Percentiles rank a stretch among this genome's conserved stretches.
Conservation (phyloP, 352 stramenopile genomes). For the Peronospora farinosa region DNA sequence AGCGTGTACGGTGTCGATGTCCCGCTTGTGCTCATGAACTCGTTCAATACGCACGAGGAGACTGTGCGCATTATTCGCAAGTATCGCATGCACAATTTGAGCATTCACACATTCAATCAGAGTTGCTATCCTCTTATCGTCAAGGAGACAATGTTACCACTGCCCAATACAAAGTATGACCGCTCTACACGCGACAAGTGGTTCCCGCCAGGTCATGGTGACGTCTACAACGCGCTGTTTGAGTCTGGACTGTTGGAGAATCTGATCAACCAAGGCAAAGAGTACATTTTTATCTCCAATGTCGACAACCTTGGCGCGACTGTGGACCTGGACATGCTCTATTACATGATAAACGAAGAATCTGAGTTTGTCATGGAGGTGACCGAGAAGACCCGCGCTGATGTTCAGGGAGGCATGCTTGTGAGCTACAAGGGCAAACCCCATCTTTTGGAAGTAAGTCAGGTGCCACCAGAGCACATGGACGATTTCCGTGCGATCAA, state of each 20-base stretch:
- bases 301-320: constrained; percentile 98
- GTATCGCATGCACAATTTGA: constrained; percentile 94
- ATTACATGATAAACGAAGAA: constrained; percentile 96
- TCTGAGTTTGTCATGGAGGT: constrained; percentile 99
- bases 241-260: constrained; percentile 94
- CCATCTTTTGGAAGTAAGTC: constrained; percentile 95
- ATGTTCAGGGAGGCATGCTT: constrained; percentile 87
- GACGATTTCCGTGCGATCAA: constrained; percentile 90
- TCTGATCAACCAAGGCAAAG: constrained; percentile 93
- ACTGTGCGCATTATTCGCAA: constrained; percentile 96
- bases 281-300: constrained; percentile 99
- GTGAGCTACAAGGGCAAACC: constrained; percentile 89
- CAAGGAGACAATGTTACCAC: constrained; percentile 85
- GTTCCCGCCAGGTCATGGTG: constrained; percentile 97
- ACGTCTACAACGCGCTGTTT: constrained; percentile 98
- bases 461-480: constrained; percentile 94
- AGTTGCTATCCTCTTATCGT: constrained; percentile 90
- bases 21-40: constrained; percentile 99
- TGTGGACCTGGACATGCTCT: constrained; percentile 96
- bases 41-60: constrained; percentile 98
- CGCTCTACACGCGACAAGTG: constrained; percentile 70
- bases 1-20: constrained; percentile 92
- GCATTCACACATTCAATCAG: constrained; percentile 93
- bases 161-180: constrained; percentile 86
- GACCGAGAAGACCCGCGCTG: constrained; percentile 89